Base-by-base conservation (phyloP, 2,329 filamentous ascomycete species). In the Fusarium sp. region DNA sequence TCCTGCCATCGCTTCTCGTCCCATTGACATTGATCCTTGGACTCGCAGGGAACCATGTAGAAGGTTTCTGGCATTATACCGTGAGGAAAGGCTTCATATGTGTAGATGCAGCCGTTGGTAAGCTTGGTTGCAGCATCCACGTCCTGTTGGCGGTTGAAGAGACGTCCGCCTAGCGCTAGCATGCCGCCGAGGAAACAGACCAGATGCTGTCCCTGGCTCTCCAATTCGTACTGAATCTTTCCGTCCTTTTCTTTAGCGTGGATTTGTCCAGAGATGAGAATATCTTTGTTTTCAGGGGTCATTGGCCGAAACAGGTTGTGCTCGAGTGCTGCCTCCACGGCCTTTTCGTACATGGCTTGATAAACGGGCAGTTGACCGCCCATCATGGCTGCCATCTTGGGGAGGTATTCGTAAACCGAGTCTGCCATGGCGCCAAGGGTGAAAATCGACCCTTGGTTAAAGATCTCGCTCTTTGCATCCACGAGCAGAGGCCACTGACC, bases 361-460 rank as follows among this genome's bases (percentile, higher is more conserved):
- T 89, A 89, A 56, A 84, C 71, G 21, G 82, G 45, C 15, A 81
- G 74, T 7, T 77, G 75, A 3, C 87, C 87, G 23, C 85, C 83
- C 1, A 89, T 79, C 2, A 90, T 77, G 44, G 70, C 65, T 67
- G 88, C 95, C 91, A 96, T 95, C 79, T 96, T 97, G 74, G 96
- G 88, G 19, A 96, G 83, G 70, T 96, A 96, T 76, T 96, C 92
- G 76, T 95, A 96, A 59, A 63, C 79, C 79, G 72, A 81, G 54
- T 82, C 79, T n/a, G 73, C 75, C 60, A 80, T 73, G 4, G 78
- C 82, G 13, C 82, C 82, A 3, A 85, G 72, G 0, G 80, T 80
- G 53, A 79, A 91, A 1, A 51, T 53, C 5, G 49, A 36, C 3
- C 68, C 68, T 14, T 53, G 39, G 23, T 70, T 69, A 25, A 70